Conservation (phyloP, 2,329 filamentous ascomycete genomes). For the Microdochium nivale region DNA sequence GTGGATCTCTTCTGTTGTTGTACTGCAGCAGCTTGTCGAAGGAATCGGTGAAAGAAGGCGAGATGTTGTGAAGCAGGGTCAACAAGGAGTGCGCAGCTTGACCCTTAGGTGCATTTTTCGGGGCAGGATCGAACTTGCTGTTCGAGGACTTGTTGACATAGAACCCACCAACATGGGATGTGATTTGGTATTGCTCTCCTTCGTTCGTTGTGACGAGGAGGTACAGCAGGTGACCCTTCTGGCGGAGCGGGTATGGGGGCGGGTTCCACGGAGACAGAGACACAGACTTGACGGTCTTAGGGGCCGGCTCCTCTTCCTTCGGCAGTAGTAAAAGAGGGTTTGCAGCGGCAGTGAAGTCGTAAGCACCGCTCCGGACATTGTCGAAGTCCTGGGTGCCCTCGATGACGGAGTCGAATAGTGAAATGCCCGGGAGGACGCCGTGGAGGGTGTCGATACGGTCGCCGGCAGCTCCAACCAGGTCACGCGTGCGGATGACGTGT, state of each 20-base stretch:
- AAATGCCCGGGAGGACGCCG: conserved; percentile 76
- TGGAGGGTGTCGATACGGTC: conserved; percentile 81
- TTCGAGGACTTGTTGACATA: conserved; percentile 96
- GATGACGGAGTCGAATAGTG: conserved; percentile 74
- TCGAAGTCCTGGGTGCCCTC: conserved; percentile 28
- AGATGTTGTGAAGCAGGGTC: conserved; percentile 67
- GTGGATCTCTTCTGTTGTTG: conserved; percentile 76
- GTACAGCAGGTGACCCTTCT: conserved; percentile 89
- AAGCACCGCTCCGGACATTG: conserved; percentile 37
- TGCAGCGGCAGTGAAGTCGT: conserved; percentile 65
- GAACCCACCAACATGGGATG: conserved; percentile 88
- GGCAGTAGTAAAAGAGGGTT: conserved; percentile 66
- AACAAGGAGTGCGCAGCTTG: conserved; percentile 79
- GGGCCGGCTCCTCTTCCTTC: conserved; percentile 54
- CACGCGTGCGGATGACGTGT: conserved; percentile 83
- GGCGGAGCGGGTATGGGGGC: conserved; percentile 80
- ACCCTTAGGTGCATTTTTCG: conserved; percentile 69
- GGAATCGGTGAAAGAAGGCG: conserved; percentile 69
- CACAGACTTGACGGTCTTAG: conserved; percentile 86
- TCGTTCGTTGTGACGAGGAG: conserved; percentile 84
- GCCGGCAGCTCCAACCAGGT: conserved; percentile 86
- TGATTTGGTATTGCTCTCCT: conserved; percentile 90
- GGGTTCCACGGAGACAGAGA: conserved; percentile 94
- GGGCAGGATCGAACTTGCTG: conserved; percentile 87
- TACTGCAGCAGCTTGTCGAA: conserved; percentile 76